These are phyloP conservation scores for Porogramme epimiltina DNA, from an alignment of 1,284 basidiomycete genomes.

Conservation along the genomic window DNA sequence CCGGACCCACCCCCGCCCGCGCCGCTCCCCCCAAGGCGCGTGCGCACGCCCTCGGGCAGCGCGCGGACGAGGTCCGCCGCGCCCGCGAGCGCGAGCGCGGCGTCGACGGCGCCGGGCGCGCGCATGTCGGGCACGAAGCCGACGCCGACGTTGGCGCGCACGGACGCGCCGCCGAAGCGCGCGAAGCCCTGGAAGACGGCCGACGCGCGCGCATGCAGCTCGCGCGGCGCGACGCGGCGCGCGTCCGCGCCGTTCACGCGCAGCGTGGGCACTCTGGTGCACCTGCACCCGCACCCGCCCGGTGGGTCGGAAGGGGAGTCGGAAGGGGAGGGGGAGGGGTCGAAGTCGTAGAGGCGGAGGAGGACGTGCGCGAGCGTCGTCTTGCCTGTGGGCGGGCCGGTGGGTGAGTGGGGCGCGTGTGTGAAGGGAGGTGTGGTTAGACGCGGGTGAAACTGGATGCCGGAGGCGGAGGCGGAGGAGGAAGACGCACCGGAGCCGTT, in stretches of 20 bases:
- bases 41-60: conserved; percentile 68
- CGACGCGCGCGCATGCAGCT: conserved; percentile 71
- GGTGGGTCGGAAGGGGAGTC: too few relatives aligned
- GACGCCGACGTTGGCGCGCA: conserved; percentile 78
- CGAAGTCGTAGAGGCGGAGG: conserved; percentile 74
- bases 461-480: conserved; percentile 2
- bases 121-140: conserved; percentile 65
- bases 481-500: conserved; percentile 71
- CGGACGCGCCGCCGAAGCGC: conserved; percentile 65
- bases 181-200: conserved; percentile 85
- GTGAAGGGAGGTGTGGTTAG: too few relatives aligned
- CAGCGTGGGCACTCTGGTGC: too few relatives aligned
- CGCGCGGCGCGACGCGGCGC: conserved; percentile 59
- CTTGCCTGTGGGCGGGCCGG: conserved; percentile 55
- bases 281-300: too few relatives aligned
- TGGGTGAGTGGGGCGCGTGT: neutral
- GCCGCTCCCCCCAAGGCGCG: conserved; percentile 61
- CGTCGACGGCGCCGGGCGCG: conserved; percentile 52
- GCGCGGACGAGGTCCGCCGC: conserved; percentile 62
- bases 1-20: conserved; percentile 53
- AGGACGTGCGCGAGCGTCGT: conserved; percentile 81
- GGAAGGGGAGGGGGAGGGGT: conserved; percentile 41
- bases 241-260: conserved; percentile 70
- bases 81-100: conserved; percentile 66
- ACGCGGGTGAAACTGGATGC: too few relatives aligned